Evolutionary conservation across 2,329 filamentous ascomycete species (phyloP).

Genomic region (Pyricularia grisea): DNA sequence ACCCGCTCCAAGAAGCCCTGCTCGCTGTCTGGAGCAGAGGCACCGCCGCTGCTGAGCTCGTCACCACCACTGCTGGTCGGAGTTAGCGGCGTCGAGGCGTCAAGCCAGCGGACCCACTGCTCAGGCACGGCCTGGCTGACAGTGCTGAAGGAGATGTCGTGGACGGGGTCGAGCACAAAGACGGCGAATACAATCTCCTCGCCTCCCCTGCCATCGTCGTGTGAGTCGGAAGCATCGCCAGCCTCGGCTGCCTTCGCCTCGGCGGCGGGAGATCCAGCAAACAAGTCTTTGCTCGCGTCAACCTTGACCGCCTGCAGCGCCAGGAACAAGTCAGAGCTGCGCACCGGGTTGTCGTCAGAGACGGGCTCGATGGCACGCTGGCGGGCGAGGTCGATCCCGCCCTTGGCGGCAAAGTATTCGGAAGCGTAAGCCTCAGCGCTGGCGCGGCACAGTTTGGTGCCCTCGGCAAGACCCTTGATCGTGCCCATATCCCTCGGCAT

Average conservation of each 20-base stretch:
- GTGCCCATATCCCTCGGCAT: slow-evolving; percentile 66
- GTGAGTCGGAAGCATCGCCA: slow-evolving; percentile 39
- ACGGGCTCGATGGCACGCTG: slow-evolving; percentile 69
- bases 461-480: slow-evolving; percentile 73
- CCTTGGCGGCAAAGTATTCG: slow-evolving; percentile 72
- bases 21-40: slow-evolving; percentile 17
- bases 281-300: slow-evolving; percentile 51
- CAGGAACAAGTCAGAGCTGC: slow-evolving; percentile 90
- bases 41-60: not conserved
- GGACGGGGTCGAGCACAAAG: slow-evolving; percentile 79
- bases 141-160: slow-evolving; percentile 78
- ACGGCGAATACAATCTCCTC: slow-evolving; percentile 65
- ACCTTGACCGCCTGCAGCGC: slow-evolving; percentile 81
- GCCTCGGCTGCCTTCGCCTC: slow-evolving; percentile 46
- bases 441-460: slow-evolving; percentile 82
- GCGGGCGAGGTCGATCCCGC: slow-evolving; percentile 73
- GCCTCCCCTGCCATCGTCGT: slow-evolving; percentile 38
- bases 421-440: slow-evolving; percentile 79
- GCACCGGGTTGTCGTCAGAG: slow-evolving; percentile 78
- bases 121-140: slow-evolving; percentile 76
- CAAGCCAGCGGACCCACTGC: slow-evolving; percentile 86
- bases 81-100: slow-evolving; percentile 55
- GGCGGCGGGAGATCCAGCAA: slow-evolving; percentile 43
- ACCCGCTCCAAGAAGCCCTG: slow-evolving; percentile 28
- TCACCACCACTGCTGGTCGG: slow-evolving; percentile 32